These are phyloP conservation scores for Lasiodiplodia citricola DNA, from an alignment of 2,329 filamentous ascomycete genomes.

Conservation along the genomic window DNA sequence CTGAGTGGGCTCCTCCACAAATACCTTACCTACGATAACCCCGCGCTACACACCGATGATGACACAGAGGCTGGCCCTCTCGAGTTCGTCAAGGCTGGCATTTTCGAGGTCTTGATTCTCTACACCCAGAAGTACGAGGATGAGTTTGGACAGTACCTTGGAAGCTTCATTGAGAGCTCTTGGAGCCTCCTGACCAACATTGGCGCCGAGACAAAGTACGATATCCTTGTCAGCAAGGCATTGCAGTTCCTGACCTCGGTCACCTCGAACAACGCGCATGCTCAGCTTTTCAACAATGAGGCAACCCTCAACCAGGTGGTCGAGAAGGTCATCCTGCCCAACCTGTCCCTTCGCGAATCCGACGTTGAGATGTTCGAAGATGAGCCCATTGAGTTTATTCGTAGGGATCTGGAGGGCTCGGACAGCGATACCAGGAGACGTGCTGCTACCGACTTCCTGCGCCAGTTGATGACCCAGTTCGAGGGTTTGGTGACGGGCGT, in stretches of 20 bases:
- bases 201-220: slow-evolving; percentile 88
- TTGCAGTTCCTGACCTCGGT: slow-evolving; percentile 93
- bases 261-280: slow-evolving; percentile 77
- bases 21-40: slow-evolving; percentile 88
- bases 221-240: slow-evolving; percentile 91
- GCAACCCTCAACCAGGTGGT: slow-evolving; percentile 83
- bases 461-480: slow-evolving; percentile 87
- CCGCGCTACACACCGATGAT: slow-evolving; percentile 81
- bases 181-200: slow-evolving; percentile 91
- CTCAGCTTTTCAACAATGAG: slow-evolving; percentile 83
- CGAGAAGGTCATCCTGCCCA: slow-evolving; percentile 94
- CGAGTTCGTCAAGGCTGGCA: slow-evolving; percentile 89
- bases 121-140: slow-evolving; percentile 97
- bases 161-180: slow-evolving; percentile 84
- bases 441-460: slow-evolving; percentile 92
- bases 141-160: slow-evolving; percentile 80
- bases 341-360: slow-evolving; percentile 87
- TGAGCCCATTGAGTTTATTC: slow-evolving; percentile 97
- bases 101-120: slow-evolving; percentile 87
- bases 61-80: slow-evolving; percentile 85
- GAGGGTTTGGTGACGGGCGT: slow-evolving; percentile 83
- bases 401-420: slow-evolving; percentile 91
- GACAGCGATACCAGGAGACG: slow-evolving; percentile 92
- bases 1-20: slow-evolving; percentile 86
- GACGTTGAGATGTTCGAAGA: slow-evolving; percentile 97